phyloP scores from a whole-genome alignment of 75 land plant species.

The Pinus tabuliformis region DNA sequence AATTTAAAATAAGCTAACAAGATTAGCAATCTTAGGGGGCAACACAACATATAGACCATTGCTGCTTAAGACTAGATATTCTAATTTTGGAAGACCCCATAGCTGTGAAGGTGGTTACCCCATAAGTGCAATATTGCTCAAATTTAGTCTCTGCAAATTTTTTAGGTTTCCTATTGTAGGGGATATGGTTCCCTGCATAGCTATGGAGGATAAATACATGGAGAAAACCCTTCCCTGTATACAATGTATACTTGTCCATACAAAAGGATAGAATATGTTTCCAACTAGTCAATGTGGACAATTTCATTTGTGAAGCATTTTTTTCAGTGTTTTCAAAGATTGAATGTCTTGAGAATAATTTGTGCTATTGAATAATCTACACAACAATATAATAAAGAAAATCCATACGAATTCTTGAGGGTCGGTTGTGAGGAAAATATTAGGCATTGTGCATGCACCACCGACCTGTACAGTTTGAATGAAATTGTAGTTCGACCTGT shows the following conservation, averaged over 20 bases:
- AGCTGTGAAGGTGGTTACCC: conserved; percentile 46
- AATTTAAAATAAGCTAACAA: conserved; percentile 20
- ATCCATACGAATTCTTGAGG: too few species aligned
- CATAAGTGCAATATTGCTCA: conserved; percentile 42
- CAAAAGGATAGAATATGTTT: conserved; percentile 28
- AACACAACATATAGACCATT: conserved; percentile 38
- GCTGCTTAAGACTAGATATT: conserved; percentile 27
- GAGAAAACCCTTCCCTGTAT: conserved; percentile 9
- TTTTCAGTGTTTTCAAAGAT: too few species aligned
- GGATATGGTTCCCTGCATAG: conserved; percentile 31
- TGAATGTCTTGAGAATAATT: too few species aligned
- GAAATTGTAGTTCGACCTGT: too few species aligned
- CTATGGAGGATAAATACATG: conserved; percentile 24
- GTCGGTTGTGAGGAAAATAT: too few species aligned
- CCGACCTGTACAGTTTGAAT: too few species aligned
- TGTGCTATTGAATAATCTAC: too few species aligned
- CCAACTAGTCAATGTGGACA: conserved; percentile 25
- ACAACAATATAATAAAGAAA: too few species aligned
- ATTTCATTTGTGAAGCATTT: conserved; percentile 2
- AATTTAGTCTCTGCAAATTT: conserved; percentile 33
- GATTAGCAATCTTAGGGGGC: conserved; percentile 16
- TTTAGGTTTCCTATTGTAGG: conserved; percentile 26
- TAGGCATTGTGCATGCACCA: too few species aligned
- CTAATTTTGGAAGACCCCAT: conserved; percentile 26
- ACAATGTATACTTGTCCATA: conserved; percentile 53